A percentile compares a stretch with the other conserved stretches of the same genome.
These are phyloP conservation scores for Aureobasidium lini DNA, from an alignment of 2,329 filamentous ascomycete genomes.

Conservation along the genomic window DNA sequence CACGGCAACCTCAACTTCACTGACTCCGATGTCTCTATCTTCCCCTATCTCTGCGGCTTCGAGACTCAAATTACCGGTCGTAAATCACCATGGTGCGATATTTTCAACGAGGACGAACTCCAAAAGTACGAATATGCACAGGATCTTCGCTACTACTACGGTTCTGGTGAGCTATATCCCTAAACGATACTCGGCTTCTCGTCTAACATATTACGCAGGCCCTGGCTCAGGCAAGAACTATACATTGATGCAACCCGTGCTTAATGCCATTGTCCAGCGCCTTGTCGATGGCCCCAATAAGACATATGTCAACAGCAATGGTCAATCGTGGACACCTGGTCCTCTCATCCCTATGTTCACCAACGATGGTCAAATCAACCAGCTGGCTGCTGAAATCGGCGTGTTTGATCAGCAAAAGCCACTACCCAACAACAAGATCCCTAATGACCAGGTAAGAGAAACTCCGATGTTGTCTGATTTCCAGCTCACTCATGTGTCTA, in stretches of 20 bases:
- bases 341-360: slow-evolving; percentile 55
- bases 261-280: slow-evolving; percentile 46
- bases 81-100: slow-evolving; percentile 51
- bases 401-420: slow-evolving; percentile 51
- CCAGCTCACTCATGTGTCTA: not conserved
- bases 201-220: slow-evolving; percentile 36
- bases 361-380: slow-evolving; percentile 59
- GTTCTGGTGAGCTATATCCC: not conserved
- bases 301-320: slow-evolving; percentile 41
- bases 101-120: slow-evolving; percentile 54
- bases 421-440: slow-evolving; percentile 42
- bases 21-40: slow-evolving; percentile 46
- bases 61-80: slow-evolving; percentile 58
- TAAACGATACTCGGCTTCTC: slow-evolving; percentile 19
- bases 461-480: not conserved
- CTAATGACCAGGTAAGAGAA: slow-evolving; percentile 27
- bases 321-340: slow-evolving; percentile 44
- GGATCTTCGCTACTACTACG: slow-evolving; percentile 54
- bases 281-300: slow-evolving; percentile 47
- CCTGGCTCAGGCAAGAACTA: slow-evolving; percentile 48
- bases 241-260: slow-evolving; percentile 55
- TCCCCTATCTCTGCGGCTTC: slow-evolving; percentile 62
- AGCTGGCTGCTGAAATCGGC: slow-evolving; percentile 53
- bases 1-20: slow-evolving; percentile 42
- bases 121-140: slow-evolving; percentile 58